Evolutionary conservation across 2,329 filamentous ascomycete species (phyloP), one percentile per base, ranked within the genome.

Genomic region (Alternaria gansuensis): DNA sequence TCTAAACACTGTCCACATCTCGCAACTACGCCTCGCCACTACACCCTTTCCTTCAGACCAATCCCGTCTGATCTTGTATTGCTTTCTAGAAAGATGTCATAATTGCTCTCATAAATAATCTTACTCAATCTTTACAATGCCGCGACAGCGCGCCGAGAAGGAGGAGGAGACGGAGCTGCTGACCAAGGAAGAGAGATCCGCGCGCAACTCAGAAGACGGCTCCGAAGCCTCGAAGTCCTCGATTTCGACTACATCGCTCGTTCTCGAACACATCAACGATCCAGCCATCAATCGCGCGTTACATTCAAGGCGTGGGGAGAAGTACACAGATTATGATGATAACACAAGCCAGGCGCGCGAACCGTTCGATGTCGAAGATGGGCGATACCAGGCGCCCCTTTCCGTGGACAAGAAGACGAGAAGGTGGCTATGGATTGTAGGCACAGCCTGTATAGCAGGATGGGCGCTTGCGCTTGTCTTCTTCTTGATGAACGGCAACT

Each of bases 181-280:
- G 23, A 79, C 76, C 28, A 70, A 71, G 46, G 65, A 76, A 36
- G 70, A 77, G 53, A 60, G 62, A 48, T 59, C 70, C 37, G 55
- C 70, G 54, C 73, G 70, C 59, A 58, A 63, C 58, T 77, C 76
- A 57, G 71, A 76, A 61, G 76, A 76, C 62, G 70, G 70, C 44
- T 75, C 66, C 5, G 72, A 74, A 52, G 84, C 84, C 62, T 92
- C 91, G 3, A 77, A 86, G 44, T 91, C 90, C n/a, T 90, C 89
- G 39, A 88, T 88, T n/a, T 95, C 91, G 33, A 94, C 91, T 10
- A 93, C 90, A 4, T 94, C 91, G 68, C 83, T 95, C 13, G 87
- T 95, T 53, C 91, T 95, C 73, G 91, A 95, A 66, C 87, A 89
- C 63, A 84, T 94, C 65, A 84, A 86, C 69, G 88, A 91, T 73